Percentiles rank a stretch among this genome's conserved stretches.
Evolutionary conservation across 2,329 filamentous ascomycete genomes (phyloP).

Genomic region (Diplodia corticola): DNA sequence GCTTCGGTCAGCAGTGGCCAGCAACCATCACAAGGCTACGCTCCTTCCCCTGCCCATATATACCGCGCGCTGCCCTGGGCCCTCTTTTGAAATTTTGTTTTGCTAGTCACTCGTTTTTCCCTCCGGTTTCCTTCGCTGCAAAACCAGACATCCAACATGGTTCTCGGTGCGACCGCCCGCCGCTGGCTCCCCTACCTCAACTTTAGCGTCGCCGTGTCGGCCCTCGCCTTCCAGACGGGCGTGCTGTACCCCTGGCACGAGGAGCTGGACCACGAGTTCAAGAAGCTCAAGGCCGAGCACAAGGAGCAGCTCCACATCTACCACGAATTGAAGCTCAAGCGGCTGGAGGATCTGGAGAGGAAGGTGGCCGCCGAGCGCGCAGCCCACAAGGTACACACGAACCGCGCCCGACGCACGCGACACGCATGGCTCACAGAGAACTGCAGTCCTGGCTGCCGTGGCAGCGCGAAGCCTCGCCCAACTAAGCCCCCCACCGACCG

Average conservation of each 20-base stretch:
- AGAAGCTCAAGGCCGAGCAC: constrained; percentile 60
- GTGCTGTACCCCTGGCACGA: constrained; percentile 72
- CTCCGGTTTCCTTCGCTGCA: neutral
- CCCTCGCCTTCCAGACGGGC: constrained; percentile 66
- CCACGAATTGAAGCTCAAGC: constrained; percentile 20
- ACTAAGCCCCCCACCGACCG: neutral
- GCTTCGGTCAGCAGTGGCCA: constrained; percentile 19
- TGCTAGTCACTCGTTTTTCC: constrained; percentile 14
- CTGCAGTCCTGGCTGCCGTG: constrained; percentile 4
- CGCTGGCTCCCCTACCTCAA: constrained; percentile 42
- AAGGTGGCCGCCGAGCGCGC: constrained; percentile 17
- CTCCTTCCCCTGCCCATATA: neutral
- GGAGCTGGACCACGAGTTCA: constrained; percentile 63
- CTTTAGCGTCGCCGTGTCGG: constrained; percentile 65
- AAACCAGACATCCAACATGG: constrained; percentile 7
- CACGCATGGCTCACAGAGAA: neutral
- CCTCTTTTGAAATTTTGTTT: neutral
- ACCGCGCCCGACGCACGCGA: neutral
- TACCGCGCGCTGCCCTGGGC: constrained; percentile 10
- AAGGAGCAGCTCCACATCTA: constrained; percentile 31
- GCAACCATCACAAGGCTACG: neutral
- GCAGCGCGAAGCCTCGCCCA: constrained; percentile 8
- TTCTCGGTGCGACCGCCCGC: constrained; percentile 22
- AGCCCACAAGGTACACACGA: neutral
- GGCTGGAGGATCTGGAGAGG: constrained; percentile 18